These are phyloP conservation scores for Fragaria ananassa DNA, from an alignment of 306 rosid genomes.

Conservation along the genomic window DNA sequence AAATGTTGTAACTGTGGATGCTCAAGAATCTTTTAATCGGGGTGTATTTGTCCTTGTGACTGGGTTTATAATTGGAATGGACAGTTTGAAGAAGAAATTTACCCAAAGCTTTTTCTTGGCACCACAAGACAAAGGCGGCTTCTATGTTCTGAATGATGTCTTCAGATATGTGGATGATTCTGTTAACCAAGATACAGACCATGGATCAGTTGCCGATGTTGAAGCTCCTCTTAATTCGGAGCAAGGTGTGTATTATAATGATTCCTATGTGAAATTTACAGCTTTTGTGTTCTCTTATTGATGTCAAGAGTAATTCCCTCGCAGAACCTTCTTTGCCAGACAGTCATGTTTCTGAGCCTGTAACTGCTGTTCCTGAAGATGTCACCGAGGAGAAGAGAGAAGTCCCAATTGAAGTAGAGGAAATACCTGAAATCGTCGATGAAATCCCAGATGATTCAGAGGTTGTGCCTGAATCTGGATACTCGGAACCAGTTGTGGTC, in stretches of 20 bases:
- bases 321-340: slow-evolving; percentile 41
- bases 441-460: slow-evolving; percentile 54
- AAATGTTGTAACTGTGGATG: slow-evolving; percentile 65
- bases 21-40: slow-evolving; percentile 71
- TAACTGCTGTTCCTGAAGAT: slow-evolving; percentile 28
- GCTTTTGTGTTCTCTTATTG: slow-evolving; percentile 3
- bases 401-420: slow-evolving; percentile 46
- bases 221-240: slow-evolving; percentile 37
- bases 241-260: slow-evolving; percentile 38
- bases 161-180: slow-evolving; percentile 71
- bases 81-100: slow-evolving; percentile 50
- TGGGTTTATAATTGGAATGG: slow-evolving; percentile 70
- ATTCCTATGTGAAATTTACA: not conserved
- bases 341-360: slow-evolving; percentile 38
- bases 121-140: slow-evolving; percentile 92
- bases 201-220: slow-evolving; percentile 28
- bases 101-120: slow-evolving; percentile 89
- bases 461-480: slow-evolving; percentile 41
- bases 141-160: slow-evolving; percentile 79
- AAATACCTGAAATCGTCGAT: slow-evolving; percentile 53
- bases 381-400: slow-evolving; percentile 38
- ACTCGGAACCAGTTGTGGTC: not conserved
- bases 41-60: slow-evolving; percentile 88
- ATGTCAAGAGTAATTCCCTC: slow-evolving; percentile 13
- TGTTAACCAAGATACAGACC: slow-evolving; percentile 25